Conservation (phyloP, 164 flowering plant genomes). For the Santalum album region DNA sequence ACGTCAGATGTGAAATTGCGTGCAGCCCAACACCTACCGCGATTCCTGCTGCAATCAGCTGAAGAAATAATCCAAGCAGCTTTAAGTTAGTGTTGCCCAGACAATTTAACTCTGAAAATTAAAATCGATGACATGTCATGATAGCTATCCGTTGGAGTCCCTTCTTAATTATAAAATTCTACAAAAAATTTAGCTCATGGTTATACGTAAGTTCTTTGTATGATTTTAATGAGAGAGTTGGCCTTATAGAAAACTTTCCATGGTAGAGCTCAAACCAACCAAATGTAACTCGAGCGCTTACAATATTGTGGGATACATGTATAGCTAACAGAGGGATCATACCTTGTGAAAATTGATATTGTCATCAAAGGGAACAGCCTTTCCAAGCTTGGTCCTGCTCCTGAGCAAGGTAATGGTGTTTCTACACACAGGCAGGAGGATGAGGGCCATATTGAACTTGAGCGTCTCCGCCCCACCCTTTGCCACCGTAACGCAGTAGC, state of each 20-base stretch:
- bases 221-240: too few species aligned
- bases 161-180: too few species aligned
- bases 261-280: too few species aligned
- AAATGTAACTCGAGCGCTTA: too few species aligned
- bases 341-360: slow-evolving; percentile 80
- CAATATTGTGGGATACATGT: too few species aligned
- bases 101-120: too few species aligned
- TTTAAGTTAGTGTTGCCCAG: too few species aligned
- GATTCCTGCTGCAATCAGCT: slow-evolving; percentile 54
- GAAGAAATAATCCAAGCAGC: neutral
- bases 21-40: slow-evolving; percentile 64
- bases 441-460: slow-evolving; percentile 74
- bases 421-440: slow-evolving; percentile 59
- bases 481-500: slow-evolving; percentile 55
- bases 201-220: too few species aligned
- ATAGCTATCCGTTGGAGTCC: too few species aligned
- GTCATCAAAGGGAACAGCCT: slow-evolving; percentile 59
- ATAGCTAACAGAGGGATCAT: neutral
- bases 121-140: too few species aligned
- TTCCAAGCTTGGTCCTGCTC: slow-evolving; percentile 44
- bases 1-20: slow-evolving; percentile 45
- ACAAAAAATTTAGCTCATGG: too few species aligned
- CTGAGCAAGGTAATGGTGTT: slow-evolving; percentile 71
- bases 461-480: slow-evolving; percentile 71
- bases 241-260: too few species aligned